Conservation (phyloP, 176 grass and related monocot species). For the Paspalum notatum region DNA sequence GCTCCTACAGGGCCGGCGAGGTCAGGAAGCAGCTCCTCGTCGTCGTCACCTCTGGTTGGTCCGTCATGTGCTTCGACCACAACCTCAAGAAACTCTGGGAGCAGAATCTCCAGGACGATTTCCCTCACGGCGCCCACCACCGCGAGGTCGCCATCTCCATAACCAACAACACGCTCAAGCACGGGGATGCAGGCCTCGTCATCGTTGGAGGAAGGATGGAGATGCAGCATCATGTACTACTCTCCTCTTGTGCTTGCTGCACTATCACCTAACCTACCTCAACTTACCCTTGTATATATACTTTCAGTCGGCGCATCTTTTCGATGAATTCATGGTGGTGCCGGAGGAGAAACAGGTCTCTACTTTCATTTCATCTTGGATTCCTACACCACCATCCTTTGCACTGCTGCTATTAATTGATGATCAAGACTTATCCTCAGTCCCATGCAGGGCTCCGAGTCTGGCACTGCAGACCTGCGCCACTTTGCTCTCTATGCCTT, state of each 20-base stretch:
- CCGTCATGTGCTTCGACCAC: slow-evolving; percentile 98
- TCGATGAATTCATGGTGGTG: slow-evolving; percentile 74
- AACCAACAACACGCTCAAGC: slow-evolving; percentile 90
- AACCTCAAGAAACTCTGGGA: slow-evolving; percentile 99
- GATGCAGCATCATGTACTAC: slow-evolving; percentile 83
- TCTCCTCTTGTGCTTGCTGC: background rate
- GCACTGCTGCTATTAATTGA: too few relatives aligned
- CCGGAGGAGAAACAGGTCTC: slow-evolving; percentile 90
- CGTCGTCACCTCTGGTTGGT: slow-evolving; percentile 94
- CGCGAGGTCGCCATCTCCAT: slow-evolving; percentile 82
- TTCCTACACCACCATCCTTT: too few relatives aligned
- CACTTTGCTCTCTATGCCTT: slow-evolving; percentile 98
- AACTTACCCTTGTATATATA: background rate
- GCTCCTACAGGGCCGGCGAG: slow-evolving; percentile 53
- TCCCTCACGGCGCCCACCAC: slow-evolving; percentile 82
- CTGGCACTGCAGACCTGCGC: slow-evolving; percentile 63
- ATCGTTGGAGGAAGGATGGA: slow-evolving; percentile 94
- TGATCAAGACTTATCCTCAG: background rate
- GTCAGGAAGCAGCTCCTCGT: slow-evolving; percentile 80
- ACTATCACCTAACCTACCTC: background rate
- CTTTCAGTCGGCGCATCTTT: slow-evolving; percentile 65
- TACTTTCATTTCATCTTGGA: background rate
- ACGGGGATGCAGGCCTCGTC: slow-evolving; percentile 85
- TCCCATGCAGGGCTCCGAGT: slow-evolving; percentile 54
- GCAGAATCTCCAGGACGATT: slow-evolving; percentile 82